A percentile compares a stretch with the other conserved stretches of the same genome.
Conservation (phyloP, 352 stramenopile species). For the Thalassiosira mediterranea region DNA sequence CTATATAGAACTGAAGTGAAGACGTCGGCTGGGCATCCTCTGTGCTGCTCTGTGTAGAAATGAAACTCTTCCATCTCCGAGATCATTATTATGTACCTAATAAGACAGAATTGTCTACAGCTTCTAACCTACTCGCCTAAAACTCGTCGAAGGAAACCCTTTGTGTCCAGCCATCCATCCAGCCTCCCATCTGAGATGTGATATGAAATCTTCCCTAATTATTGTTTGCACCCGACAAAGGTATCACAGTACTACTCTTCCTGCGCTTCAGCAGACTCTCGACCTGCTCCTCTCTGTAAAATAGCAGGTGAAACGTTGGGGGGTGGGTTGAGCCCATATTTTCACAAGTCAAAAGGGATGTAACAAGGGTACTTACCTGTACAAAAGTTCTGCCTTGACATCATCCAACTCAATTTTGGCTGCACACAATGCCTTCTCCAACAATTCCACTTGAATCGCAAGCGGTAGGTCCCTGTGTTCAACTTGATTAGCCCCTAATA, state of each 20-base stretch:
- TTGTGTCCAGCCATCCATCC: no score
- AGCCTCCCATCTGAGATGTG: no score
- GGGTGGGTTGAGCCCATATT: neutral
- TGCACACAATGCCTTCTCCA: slow-evolving; percentile 57
- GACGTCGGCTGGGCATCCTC: no score
- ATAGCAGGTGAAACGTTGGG: neutral
- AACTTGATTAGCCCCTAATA: slow-evolving; percentile 42
- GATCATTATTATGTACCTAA: no score
- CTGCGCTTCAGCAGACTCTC: slow-evolving; percentile 37
- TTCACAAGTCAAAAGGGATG: slow-evolving; percentile 1
- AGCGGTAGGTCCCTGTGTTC: slow-evolving; percentile 53
- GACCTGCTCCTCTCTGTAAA: slow-evolving; percentile 50
- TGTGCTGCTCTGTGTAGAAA: no score
- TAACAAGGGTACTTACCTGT: neutral
- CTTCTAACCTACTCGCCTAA: no score
- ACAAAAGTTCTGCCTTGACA: slow-evolving; percentile 53
- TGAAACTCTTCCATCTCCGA: no score
- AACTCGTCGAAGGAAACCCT: no score
- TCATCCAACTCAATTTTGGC: slow-evolving; percentile 62
- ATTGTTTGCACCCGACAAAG: neutral
- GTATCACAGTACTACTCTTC: neutral
- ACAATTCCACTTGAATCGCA: slow-evolving; percentile 57
- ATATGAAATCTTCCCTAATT: no score
- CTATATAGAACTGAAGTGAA: no score
- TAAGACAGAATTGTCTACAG: no score